Conservation (phyloP, 2,329 filamentous ascomycete species). For the Beauveria bassiana region DNA sequence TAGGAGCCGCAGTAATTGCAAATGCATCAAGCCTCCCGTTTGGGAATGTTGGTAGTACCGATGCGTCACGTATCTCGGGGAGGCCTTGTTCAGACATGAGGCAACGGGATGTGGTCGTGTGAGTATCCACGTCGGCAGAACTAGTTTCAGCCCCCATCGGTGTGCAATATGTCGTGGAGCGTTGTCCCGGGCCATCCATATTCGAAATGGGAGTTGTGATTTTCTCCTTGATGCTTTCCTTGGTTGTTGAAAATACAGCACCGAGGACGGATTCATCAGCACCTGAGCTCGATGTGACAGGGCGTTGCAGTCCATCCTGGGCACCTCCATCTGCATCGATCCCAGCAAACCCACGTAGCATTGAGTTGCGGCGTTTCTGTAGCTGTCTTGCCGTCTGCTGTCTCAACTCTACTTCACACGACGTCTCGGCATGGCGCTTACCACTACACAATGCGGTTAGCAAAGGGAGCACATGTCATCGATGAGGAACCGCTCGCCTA, state of each 20-base stretch:
- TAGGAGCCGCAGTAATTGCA: too few species aligned
- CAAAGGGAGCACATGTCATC: neutral
- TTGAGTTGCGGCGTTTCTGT: neutral
- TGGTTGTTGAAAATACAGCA: neutral
- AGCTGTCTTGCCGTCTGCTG: neutral
- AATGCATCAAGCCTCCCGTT: too few species aligned
- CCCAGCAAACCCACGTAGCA: neutral
- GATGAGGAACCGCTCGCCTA: neutral
- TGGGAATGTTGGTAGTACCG: neutral
- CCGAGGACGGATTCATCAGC: neutral
- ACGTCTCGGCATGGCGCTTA: neutral
- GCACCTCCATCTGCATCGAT: neutral
- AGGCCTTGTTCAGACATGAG: neutral
- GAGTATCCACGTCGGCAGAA: neutral
- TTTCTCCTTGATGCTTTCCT: neutral
- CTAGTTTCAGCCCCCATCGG: neutral
- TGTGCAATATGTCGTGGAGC: neutral
- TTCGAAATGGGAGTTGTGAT: too few species aligned
- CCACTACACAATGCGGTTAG: neutral
- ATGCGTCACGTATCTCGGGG: neutral
- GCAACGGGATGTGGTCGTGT: neutral
- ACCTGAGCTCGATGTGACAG: neutral
- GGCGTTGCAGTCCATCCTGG: neutral
- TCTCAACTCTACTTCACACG: neutral
- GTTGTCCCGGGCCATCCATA: too few species aligned